Base-by-base conservation (phyloP, 1,139 yeast species). In the Lodderomyces oxycetoniae region DNA sequence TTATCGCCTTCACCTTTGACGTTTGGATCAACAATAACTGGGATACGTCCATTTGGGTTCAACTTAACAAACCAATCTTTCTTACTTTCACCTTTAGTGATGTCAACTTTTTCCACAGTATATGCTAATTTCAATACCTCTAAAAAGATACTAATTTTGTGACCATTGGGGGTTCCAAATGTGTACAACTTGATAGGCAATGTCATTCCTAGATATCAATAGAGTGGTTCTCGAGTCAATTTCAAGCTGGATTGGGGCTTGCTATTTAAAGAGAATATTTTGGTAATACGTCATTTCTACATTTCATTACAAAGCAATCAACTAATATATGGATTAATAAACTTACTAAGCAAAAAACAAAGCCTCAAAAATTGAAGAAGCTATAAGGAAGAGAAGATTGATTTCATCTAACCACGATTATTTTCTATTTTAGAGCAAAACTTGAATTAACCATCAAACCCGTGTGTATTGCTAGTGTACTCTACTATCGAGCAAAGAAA, bases 31-130 rank as follows among this genome's bases (percentile, higher is more conserved):
- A 66, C 63, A 14, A 79, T 50, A 1, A 76, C 66, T 12, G 86
- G 86, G 36, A 78, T 74, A 42, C 79, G 61, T 11, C 85, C 84
- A 46, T 78, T 77, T 17, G 80, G 79, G 49, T 78, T 76, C 46
- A 75, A 53, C 35, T 67, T 57, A 35, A 73, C 50, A 46, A 64
- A 79, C 77, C 79, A 74, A 2, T 63, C 70, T 41, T 67, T 63
- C 48, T 78, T 77, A 41, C 70, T 77, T 12, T 49, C 68, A 32
- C 57, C 55, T 17, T 50, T 57, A 2, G 42, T 11, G 32, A 77
- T 53, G 42, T 71, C 69, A 34, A 78, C 50, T n/a, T 43, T 41
- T 28, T 66, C 54, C 28, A 62, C 59, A 31, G 74, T 65, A 49
- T 75, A 77, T 20, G 69, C 61, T 26, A 76, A 46, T 1, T 67